phyloP scores from a whole-genome alignment of 2,329 filamentous ascomycete genomes.

The Epichloe sibirici region DNA sequence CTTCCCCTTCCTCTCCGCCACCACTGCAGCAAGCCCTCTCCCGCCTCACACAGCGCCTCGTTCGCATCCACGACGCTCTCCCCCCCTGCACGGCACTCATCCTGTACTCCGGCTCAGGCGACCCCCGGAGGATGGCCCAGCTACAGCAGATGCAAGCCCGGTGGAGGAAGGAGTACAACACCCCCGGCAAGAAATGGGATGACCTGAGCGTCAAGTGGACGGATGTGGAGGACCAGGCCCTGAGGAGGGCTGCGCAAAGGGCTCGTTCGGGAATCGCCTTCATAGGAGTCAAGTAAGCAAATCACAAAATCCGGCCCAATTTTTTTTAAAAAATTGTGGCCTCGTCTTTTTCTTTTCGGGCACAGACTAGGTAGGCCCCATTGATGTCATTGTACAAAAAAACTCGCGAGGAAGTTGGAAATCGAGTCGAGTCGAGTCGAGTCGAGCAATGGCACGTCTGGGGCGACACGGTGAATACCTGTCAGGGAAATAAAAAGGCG shows the following conservation, averaged over 20 bases:
- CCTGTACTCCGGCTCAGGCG: constrained; percentile 53
- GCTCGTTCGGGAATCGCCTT: constrained; percentile 54
- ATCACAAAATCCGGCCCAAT: background rate
- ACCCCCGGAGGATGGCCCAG: constrained; percentile 53
- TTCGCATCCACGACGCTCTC: constrained; percentile 45
- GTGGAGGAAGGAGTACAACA: constrained; percentile 53
- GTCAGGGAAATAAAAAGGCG: too few relatives aligned
- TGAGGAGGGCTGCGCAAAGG: constrained; percentile 41
- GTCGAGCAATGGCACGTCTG: too few relatives aligned
- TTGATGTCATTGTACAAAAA: too few relatives aligned
- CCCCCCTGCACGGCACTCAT: constrained; percentile 53
- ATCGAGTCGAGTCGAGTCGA: too few relatives aligned
- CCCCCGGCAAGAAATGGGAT: constrained; percentile 52
- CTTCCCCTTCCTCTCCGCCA: constrained; percentile 11
- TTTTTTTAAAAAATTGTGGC: background rate
- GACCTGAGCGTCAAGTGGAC: constrained; percentile 56
- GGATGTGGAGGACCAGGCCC: constrained; percentile 50
- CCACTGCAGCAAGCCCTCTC: constrained; percentile 34
- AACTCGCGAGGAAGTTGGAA: too few relatives aligned
- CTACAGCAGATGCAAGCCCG: constrained; percentile 48
- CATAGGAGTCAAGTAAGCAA: constrained; percentile 45
- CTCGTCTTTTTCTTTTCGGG: background rate
- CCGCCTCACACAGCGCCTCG: constrained; percentile 35
- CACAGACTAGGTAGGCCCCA: too few relatives aligned
- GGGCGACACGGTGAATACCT: too few relatives aligned